These are phyloP conservation scores for Pisolithus tinctorius DNA, from an alignment of 768 basidiomycete genomes.

Conservation along the genomic window DNA sequence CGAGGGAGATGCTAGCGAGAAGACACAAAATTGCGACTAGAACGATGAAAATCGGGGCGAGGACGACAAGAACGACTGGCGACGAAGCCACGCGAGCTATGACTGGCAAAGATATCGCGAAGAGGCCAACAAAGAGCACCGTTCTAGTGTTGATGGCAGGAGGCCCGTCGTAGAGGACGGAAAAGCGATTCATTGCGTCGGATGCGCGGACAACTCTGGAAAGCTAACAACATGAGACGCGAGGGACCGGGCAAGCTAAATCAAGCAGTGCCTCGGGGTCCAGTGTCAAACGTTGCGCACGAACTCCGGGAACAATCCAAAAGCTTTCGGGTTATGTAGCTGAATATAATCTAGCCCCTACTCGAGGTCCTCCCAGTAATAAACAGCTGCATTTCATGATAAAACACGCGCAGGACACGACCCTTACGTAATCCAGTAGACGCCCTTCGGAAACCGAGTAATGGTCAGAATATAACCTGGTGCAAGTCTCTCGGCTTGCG, in stretches of 20 bases:
- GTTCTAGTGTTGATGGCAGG: conserved; percentile 40
- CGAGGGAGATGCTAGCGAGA: conserved; percentile 47
- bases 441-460: too few species aligned
- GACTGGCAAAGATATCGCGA: conserved; percentile 53
- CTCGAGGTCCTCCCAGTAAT: too few species aligned
- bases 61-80: conserved; percentile 54
- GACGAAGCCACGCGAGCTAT: conserved; percentile 54
- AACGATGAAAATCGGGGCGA: conserved; percentile 54
- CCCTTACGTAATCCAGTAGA: background rate
- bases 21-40: conserved; percentile 46
- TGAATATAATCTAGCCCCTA: too few species aligned
- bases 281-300: too few species aligned
- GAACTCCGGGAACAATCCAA: too few species aligned
- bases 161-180: conserved; percentile 23
- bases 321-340: too few species aligned
- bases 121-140: conserved; percentile 50
- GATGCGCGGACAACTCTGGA: background rate
- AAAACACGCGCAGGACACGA: background rate
- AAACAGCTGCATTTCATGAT: too few species aligned
- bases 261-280: too few species aligned
- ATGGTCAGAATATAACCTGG: background rate
- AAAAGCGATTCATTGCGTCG: conserved; percentile 10
- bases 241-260: too few species aligned
- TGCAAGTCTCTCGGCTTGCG: background rate
- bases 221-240: too few species aligned